phyloP scores from a whole-genome alignment of 306 rosid genomes.

The Phaseolus lunatus region DNA sequence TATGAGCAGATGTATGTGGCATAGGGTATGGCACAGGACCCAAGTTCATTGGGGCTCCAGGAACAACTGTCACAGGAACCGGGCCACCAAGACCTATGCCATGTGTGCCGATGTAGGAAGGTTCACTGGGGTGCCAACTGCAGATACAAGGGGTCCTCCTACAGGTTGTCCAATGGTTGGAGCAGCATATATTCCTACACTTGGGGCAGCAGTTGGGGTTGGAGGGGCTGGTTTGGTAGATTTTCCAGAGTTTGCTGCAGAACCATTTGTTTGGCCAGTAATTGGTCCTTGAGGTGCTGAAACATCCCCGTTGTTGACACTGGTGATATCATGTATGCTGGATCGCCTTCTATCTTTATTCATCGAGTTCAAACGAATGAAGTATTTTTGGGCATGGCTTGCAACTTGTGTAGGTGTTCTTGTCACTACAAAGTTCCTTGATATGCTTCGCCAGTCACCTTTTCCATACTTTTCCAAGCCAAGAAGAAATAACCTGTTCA shows the following conservation, averaged over 20 bases:
- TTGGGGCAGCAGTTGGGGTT: conserved; percentile 54
- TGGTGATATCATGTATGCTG: conserved; percentile 90
- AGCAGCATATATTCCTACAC: conserved; percentile 65
- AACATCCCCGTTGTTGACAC: conserved; percentile 67
- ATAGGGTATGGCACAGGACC: conserved; percentile 69
- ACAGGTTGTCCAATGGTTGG: conserved; percentile 78
- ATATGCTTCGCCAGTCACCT: conserved; percentile 95
- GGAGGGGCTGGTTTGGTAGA: conserved; percentile 60
- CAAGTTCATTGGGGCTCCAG: conserved; percentile 75
- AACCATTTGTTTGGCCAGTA: conserved; percentile 73
- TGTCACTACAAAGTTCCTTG: conserved; percentile 84
- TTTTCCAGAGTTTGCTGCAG: conserved; percentile 59
- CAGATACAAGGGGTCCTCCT: conserved; percentile 81
- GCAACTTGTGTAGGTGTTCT: conserved; percentile 95
- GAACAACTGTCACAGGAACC: conserved; percentile 60
- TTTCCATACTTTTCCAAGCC: conserved; percentile 87
- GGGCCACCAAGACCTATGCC: conserved; percentile 72
- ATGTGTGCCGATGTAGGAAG: conserved; percentile 61
- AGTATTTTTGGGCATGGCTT: conserved; percentile 93
- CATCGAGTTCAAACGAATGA: conserved; percentile 82
- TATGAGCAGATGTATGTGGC: conserved; percentile 68
- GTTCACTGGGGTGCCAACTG: conserved; percentile 80
- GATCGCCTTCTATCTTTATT: conserved; percentile 89
- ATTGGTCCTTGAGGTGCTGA: conserved; percentile 71
- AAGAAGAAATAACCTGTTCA: conserved; percentile 77